Evolutionary conservation across 2,329 filamentous ascomycete species (phyloP), one percentile per base, ranked within the genome.

Genomic region (Colletotrichum paranaense): DNA sequence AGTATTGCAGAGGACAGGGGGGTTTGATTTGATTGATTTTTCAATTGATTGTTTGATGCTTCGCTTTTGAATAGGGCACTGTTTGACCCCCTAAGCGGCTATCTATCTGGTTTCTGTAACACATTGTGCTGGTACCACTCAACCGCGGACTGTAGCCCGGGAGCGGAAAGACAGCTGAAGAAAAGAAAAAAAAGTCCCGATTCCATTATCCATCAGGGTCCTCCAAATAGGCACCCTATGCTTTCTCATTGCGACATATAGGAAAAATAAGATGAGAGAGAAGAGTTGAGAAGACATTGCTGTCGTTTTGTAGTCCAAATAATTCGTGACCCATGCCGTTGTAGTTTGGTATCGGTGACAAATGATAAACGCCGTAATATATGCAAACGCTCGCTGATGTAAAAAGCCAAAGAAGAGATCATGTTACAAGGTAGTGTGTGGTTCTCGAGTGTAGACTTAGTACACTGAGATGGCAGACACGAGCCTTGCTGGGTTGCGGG

Each of bases 391-490:
- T 70, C 70, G 73, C 70, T 73, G 59, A 49, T 42, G 38, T 65
- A 58, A 38, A 38, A 68, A 62, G 53, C 65, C 64, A 71, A 71
- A 68, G 65, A 64, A 69, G 66, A 68, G 68, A 67, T 69, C 63
- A 67, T 55, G 22, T 12, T 60, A 49, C 55, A 73, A 74, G 65
- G 42, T 49, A 5, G 42, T n/a, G 30, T 58, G 67, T 62, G 66
- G 32, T 68, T 14, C 53, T 62, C 70, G 2, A 11, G 32, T 53
- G 57, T 59, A 30, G 49, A 38, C 52, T 69, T 86, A 91, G 82
- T 90, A 90, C 77, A 90, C 88, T 76, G 88, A 87, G 82, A 91
- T 89, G 79, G 87, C 82, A 67, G 88, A 86, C 74, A 89, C 85
- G 75, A 90, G 78, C 75, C 87, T 83, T 74, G 85, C 81, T 26